Conservation (phyloP, 164 flowering plant species). For the Buxus sempervirens region DNA sequence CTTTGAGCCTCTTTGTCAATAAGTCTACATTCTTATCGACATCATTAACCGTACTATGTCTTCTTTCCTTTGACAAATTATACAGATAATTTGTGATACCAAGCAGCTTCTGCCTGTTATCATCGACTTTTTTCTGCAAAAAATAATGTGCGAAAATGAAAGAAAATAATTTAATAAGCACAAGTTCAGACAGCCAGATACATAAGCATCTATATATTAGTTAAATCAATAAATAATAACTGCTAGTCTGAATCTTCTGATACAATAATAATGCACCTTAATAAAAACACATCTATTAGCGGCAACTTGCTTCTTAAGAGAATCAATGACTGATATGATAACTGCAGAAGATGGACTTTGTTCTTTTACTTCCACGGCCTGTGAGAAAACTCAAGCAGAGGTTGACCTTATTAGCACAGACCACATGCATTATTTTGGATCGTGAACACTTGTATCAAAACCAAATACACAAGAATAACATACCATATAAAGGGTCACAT, state of each 20-base stretch:
- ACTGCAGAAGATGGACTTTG: conserved; percentile 23
- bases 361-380: conserved; percentile 40
- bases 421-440: background rate
- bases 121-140: conserved; percentile 72
- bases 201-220: background rate
- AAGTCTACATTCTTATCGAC: conserved; percentile 32
- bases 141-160: conserved; percentile 5
- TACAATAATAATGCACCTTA: conserved; percentile 48
- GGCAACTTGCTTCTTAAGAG: conserved; percentile 54
- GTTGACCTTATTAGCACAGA: background rate
- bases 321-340: conserved; percentile 49
- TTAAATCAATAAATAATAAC: conserved; percentile 2
- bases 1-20: conserved; percentile 68
- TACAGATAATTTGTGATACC: conserved; percentile 41
- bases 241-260: too few relatives aligned
- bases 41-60: conserved; percentile 15
- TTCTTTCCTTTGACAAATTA: conserved; percentile 46
- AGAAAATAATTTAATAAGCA: background rate
- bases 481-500: too few relatives aligned
- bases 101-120: conserved; percentile 55
- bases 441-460: too few relatives aligned
- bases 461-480: too few relatives aligned
- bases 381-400: conserved; percentile 10
- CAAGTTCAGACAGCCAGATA: background rate
- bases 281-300: conserved; percentile 42